Evolutionary conservation across 1,139 yeast genomes (phyloP).

Genomic region (Kodamaea suecica): DNA sequence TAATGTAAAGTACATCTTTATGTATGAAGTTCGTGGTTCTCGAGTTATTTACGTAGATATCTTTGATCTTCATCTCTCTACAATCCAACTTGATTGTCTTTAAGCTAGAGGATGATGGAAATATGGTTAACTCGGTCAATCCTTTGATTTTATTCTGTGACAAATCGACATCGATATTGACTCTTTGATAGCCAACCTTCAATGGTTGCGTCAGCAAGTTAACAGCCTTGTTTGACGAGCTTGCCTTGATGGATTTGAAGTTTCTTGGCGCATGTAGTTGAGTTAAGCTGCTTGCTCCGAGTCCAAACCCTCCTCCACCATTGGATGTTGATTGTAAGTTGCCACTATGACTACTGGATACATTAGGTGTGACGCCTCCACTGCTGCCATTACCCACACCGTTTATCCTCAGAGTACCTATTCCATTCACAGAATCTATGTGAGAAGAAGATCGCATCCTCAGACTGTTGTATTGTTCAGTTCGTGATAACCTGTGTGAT

Average conservation of each 20-base stretch:
- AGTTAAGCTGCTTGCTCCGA: not conserved
- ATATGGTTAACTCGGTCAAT: constrained; percentile 74
- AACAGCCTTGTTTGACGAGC: constrained; percentile 19
- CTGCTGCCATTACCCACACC: constrained; percentile 2
- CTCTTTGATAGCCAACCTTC: constrained; percentile 67
- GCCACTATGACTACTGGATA: not conserved
- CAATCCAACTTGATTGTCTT: constrained; percentile 71
- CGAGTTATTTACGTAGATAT: constrained; percentile 56
- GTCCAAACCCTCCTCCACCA: constrained; percentile 5
- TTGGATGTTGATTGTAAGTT: constrained; percentile 6
- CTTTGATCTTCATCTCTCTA: constrained; percentile 65
- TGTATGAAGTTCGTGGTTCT: constrained; percentile 35
- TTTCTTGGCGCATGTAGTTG: constrained; percentile 9
- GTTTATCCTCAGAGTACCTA: constrained; percentile 1
- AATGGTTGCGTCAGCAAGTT: constrained; percentile 40
- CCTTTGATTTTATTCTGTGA: constrained; percentile 58
- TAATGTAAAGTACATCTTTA: constrained; percentile 38
- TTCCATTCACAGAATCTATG: constrained; percentile 4
- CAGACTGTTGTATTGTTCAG: not conserved
- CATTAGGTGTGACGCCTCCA: not conserved
- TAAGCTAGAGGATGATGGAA: constrained; percentile 64
- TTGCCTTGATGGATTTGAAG: constrained; percentile 10
- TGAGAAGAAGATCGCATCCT: constrained; percentile 4
- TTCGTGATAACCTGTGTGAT: no score
- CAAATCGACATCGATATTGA: constrained; percentile 64